These are phyloP conservation scores for Bruguiera hainesii DNA, from an alignment of 441 rosid genomes.

Conservation along the genomic window DNA sequence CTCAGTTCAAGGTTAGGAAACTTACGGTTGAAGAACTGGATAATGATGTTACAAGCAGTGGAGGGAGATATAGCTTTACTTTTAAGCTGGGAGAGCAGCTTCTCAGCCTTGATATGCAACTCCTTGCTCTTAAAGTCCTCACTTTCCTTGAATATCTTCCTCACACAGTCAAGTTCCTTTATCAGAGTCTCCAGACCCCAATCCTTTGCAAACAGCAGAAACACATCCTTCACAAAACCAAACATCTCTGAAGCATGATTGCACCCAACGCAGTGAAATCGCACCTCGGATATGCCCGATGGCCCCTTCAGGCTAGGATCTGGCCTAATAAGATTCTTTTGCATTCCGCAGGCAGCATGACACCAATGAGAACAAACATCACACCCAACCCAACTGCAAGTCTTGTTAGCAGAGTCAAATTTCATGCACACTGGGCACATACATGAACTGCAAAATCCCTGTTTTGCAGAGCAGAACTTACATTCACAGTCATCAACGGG, in stretches of 20 bases:
- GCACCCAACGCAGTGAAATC: slow-evolving; percentile 86
- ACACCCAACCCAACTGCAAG: slow-evolving; percentile 99
- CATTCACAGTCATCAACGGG: slow-evolving; percentile 98
- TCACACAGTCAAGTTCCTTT: slow-evolving; percentile 85
- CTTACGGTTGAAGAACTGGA: slow-evolving; percentile 85
- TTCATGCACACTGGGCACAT: slow-evolving; percentile 91
- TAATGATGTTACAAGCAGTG: slow-evolving; percentile 69
- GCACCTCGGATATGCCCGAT: slow-evolving; percentile 68
- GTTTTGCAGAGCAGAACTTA: slow-evolving; percentile 76
- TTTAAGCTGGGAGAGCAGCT: slow-evolving; percentile 59
- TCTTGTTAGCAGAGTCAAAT: slow-evolving; percentile 91
- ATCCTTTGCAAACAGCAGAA: slow-evolving; percentile 65
- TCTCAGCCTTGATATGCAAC: slow-evolving; percentile 62
- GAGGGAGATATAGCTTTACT: slow-evolving; percentile 49
- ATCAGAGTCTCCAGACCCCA: slow-evolving; percentile 67
- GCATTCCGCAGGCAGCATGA: slow-evolving; percentile 90
- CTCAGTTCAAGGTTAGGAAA: slow-evolving; percentile 16
- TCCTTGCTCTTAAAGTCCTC: slow-evolving; percentile 82
- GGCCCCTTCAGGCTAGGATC: slow-evolving; percentile 83
- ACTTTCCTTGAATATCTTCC: slow-evolving; percentile 76
- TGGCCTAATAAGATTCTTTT: slow-evolving; percentile 72
- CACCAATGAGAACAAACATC: slow-evolving; percentile 99
- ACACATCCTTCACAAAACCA: slow-evolving; percentile 96
- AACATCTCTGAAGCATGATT: slow-evolving; percentile 93
- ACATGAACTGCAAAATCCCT: slow-evolving; percentile 95